phyloP scores from a whole-genome alignment of 192 early-diverging fungal species.

The Coemansia sp. region DNA sequence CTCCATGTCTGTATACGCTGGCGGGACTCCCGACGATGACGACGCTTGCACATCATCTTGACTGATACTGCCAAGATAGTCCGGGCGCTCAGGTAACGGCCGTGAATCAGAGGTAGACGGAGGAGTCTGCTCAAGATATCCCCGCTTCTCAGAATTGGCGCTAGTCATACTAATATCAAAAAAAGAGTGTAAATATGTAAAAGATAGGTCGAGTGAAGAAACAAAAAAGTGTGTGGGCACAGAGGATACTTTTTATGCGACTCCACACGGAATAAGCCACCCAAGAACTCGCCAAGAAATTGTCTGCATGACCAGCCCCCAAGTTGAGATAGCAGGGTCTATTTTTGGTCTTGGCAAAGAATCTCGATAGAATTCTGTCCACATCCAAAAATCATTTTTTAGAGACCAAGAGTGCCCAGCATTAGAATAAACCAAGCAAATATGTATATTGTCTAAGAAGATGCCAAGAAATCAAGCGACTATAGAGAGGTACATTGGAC shows the following conservation, averaged over 20 bases:
- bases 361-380: neutral
- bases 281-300: neutral
- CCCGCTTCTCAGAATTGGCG: conserved; percentile 6
- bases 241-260: neutral
- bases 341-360: neutral
- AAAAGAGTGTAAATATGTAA: neutral
- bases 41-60: neutral
- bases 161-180: neutral
- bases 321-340: neutral
- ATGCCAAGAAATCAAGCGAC: conserved; percentile 8
- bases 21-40: conserved; percentile 5
- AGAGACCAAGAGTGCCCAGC: neutral
- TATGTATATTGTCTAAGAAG: neutral
- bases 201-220: neutral
- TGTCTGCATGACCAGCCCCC: neutral
- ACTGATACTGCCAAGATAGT: neutral
- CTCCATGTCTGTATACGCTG: neutral
- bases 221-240: neutral
- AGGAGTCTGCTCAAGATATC: neutral
- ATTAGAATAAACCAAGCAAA: neutral
- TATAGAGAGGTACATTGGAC: neutral
- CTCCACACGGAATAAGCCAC: neutral
- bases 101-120: neutral
- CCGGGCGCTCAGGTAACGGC: neutral
- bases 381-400: neutral